Evolutionary conservation across 495 filamentous ascomycete species (phyloP).

Genomic region (Xylaria castorea): DNA sequence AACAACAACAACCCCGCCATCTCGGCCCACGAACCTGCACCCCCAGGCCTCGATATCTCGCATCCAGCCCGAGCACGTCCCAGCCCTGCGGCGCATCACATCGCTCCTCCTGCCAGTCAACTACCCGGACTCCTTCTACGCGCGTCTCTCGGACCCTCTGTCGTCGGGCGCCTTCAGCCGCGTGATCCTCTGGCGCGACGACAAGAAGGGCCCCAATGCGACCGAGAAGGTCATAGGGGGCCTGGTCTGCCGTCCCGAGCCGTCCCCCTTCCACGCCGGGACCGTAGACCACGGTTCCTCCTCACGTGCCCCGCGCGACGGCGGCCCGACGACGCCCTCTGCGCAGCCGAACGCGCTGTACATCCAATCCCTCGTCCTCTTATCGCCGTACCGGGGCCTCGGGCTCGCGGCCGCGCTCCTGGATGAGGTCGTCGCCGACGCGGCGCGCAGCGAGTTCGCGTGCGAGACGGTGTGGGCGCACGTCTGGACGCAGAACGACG

Average conservation of each 20-base stretch:
- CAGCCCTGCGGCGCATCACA: constrained; percentile 81
- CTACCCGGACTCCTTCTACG: constrained; percentile 89
- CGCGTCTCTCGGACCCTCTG: constrained; percentile 71
- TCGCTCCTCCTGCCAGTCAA: constrained; percentile 82
- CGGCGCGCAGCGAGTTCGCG: constrained; percentile 41
- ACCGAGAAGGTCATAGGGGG: constrained; percentile 74
- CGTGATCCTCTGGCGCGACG: constrained; percentile 64
- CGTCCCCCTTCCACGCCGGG: constrained; percentile 39
- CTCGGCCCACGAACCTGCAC: constrained; percentile 44
- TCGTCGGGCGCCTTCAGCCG: constrained; percentile 74
- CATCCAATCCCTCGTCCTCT: constrained; percentile 83
- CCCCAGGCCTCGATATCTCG: constrained; percentile 63
- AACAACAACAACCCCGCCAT: constrained; percentile 45
- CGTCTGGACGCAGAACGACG: constrained; percentile 91
- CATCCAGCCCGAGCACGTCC: constrained; percentile 67
- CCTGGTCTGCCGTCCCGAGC: constrained; percentile 82
- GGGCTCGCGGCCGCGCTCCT: constrained; percentile 83
- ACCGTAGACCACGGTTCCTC: too few relatives aligned
- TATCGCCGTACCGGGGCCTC: constrained; percentile 80
- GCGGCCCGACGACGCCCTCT: constrained; percentile 3
- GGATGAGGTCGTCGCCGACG: constrained; percentile 57
- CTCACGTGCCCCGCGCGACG: constrained; percentile 29
- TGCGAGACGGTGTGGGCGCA: constrained; percentile 72
- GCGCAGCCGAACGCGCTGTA: constrained; percentile 66
- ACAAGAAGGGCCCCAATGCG: constrained; percentile 38